Percentiles rank a stretch among this genome's conserved stretches.
Conservation (phyloP, 768 basidiomycete genomes). For the Xerocomus spinulosus region DNA sequence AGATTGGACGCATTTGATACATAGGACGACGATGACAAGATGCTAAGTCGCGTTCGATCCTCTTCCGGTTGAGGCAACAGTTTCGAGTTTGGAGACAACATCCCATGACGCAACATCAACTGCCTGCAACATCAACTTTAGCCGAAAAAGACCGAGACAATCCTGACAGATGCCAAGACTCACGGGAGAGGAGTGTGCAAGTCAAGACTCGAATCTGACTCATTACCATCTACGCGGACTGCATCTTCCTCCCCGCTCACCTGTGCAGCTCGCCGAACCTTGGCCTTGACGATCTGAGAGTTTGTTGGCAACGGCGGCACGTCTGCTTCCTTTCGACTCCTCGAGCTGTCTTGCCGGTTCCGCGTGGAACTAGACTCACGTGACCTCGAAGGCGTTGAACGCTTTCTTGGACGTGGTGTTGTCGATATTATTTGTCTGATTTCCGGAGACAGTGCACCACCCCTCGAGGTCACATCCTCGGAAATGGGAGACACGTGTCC, state of each 20-base stretch:
- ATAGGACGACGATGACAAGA: conserved; percentile 25
- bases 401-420: conserved; percentile 35
- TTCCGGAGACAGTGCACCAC: conserved; percentile 34
- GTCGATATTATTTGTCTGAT: conserved; percentile 37
- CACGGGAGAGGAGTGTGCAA: conserved; percentile 67
- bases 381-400: conserved; percentile 19
- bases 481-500: conserved; percentile 9
- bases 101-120: conserved; percentile 61
- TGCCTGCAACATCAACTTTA: conserved; percentile 36
- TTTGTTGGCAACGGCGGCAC: conserved; percentile 10
- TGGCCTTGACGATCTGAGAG: background rate
- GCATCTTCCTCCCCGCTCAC: conserved; percentile 1
- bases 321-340: conserved; percentile 8
- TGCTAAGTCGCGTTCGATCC: conserved; percentile 22
- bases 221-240: conserved; percentile 29
- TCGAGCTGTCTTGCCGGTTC: conserved; percentile 14
- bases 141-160: background rate
- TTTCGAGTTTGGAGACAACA: conserved; percentile 64
- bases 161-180: conserved; percentile 28
- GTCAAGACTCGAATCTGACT: conserved; percentile 64
- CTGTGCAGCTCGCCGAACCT: background rate
- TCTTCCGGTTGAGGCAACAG: conserved; percentile 37
- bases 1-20: conserved; percentile 24
- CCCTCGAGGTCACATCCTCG: conserved; percentile 5
- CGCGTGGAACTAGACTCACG: conserved; percentile 19